Base-by-base conservation (phyloP, 2,329 filamentous ascomycete genomes). In the Clarireedia paspali region DNA sequence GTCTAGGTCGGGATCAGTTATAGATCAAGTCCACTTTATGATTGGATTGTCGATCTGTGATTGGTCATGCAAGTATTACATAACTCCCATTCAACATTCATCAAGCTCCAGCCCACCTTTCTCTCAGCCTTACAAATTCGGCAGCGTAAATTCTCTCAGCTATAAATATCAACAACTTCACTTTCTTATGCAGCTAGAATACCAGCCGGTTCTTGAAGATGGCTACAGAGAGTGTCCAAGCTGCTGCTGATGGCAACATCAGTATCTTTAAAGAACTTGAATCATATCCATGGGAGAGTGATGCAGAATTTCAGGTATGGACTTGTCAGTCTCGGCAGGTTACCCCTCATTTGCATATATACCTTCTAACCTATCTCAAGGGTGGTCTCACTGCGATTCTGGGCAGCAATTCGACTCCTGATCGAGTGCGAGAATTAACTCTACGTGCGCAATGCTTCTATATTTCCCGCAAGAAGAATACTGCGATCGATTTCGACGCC, bases 391-490 rank as follows among this genome's bases (percentile, higher is more conserved):
- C 75, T 59, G 82, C 84, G 57, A 87, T 88, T 61, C 75, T 88
- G 48, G 82, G 83, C 59, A 76, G 72, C 23, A 74, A 78, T 55
- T 77, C 78, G 69, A 68, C 79, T 64, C 71, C 81, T 60, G 71
- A 81, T 67, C 71, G 82, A 71, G 64, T 75, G 54, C 66, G 78
- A 65, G 76, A 84, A 60, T 67, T 88, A 59, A 82, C 82, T 30
- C 74, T 84, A 55, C 81, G 85, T 61, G 85, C 86, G 58, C 83
- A 85, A 68, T 83, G 80, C 69, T 88, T 86, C 72, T 89, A 87
- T 72, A 87, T 83, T 68, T 70, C 75, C 45, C 76, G 68, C 40
- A 70, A 70, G 51, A 66, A 74, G 60, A 70, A 73, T 17, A 72
- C 76, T 45, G 68, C 76, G 17, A 78, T 92, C 59, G 80, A 89